Conservation (phyloP, 177 flowering plant species). For the Vitis hybrid region DNA sequence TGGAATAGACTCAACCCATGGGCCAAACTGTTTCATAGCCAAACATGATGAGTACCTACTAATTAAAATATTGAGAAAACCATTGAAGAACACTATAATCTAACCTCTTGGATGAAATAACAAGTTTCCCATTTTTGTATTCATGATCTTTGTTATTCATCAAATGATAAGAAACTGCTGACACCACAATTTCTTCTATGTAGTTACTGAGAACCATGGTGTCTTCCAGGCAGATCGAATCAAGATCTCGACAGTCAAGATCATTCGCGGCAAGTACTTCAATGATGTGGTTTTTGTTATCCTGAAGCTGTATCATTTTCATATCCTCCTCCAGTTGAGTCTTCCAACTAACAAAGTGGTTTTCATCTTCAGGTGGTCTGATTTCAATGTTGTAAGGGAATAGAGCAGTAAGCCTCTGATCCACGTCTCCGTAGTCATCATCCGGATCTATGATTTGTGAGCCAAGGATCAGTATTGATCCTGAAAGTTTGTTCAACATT, state of each 20-base stretch:
- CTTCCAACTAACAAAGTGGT: conserved; percentile 82
- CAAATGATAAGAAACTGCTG: conserved; percentile 90
- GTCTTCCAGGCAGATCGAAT: conserved; percentile 67
- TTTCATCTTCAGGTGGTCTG: conserved; percentile 82
- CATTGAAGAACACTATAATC: conserved; percentile 6
- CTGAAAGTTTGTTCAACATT: conserved; percentile 75
- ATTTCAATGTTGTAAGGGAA: conserved; percentile 91
- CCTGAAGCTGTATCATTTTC: conserved; percentile 82
- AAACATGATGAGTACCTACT: neutral
- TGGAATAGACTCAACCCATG: conserved; percentile 87
- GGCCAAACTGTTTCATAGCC: conserved; percentile 61
- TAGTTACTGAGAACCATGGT: conserved; percentile 68
- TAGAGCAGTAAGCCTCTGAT: conserved; percentile 64
- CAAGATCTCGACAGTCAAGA: conserved; percentile 87
- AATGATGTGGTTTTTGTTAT: conserved; percentile 79
- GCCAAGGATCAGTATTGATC: conserved; percentile 80
- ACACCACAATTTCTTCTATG: conserved; percentile 91
- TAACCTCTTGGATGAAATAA: conserved; percentile 84
- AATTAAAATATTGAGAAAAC: conserved; percentile 1
- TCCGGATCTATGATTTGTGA: conserved; percentile 56
- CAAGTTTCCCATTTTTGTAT: conserved; percentile 85
- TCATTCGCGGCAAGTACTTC: conserved; percentile 92
- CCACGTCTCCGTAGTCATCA: conserved; percentile 50
- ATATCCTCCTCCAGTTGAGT: conserved; percentile 84
- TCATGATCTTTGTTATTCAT: conserved; percentile 80